A percentile compares a stretch with the other conserved stretches of the same genome.
phyloP scores from a whole-genome alignment of 805 yeast genomes.

The Allodekkera sacchari region DNA sequence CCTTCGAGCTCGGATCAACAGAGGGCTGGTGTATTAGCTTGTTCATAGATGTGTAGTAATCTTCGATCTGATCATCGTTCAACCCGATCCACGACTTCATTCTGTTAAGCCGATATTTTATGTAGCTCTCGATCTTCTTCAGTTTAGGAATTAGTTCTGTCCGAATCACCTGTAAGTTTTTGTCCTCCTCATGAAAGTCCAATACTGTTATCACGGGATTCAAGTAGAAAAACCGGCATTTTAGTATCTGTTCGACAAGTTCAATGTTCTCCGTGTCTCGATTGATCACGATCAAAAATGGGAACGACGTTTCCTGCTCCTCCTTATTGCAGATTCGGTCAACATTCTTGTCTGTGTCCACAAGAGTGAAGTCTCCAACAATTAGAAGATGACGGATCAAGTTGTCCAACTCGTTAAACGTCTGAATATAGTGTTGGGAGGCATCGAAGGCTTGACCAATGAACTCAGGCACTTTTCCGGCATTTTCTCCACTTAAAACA shows the following conservation, averaged over 20 bases:
- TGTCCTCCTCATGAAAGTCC: slow-evolving; percentile 4
- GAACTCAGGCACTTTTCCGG: too few relatives aligned
- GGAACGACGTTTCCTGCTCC: slow-evolving; percentile 6
- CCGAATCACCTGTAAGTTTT: background rate
- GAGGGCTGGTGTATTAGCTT: slow-evolving; percentile 14
- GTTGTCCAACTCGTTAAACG: too few relatives aligned
- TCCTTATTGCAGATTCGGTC: background rate
- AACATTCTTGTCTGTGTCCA: background rate
- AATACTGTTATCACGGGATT: slow-evolving; percentile 14
- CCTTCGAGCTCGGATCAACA: slow-evolving; percentile 2
- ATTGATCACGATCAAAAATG: slow-evolving; percentile 4
- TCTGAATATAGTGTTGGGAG: too few relatives aligned
- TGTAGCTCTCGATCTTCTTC: slow-evolving; percentile 4
- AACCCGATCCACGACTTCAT: slow-evolving; percentile 36
- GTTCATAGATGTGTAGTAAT: slow-evolving; percentile 27
- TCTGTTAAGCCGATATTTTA: slow-evolving; percentile 24
- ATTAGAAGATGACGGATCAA: too few relatives aligned
- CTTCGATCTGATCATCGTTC: slow-evolving; percentile 13
- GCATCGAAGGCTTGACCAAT: too few relatives aligned
- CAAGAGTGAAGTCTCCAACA: too few relatives aligned
- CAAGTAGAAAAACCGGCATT: slow-evolving; percentile 21
- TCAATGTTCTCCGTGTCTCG: slow-evolving; percentile 3
- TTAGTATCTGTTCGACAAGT: slow-evolving; percentile 8
- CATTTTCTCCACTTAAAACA: too few relatives aligned
- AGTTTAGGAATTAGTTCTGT: slow-evolving; percentile 4